Percentiles rank a stretch among this genome's conserved stretches.
These are phyloP conservation scores for Lagenaria siceraria DNA, from an alignment of 306 rosid genomes.

Conservation along the genomic window DNA sequence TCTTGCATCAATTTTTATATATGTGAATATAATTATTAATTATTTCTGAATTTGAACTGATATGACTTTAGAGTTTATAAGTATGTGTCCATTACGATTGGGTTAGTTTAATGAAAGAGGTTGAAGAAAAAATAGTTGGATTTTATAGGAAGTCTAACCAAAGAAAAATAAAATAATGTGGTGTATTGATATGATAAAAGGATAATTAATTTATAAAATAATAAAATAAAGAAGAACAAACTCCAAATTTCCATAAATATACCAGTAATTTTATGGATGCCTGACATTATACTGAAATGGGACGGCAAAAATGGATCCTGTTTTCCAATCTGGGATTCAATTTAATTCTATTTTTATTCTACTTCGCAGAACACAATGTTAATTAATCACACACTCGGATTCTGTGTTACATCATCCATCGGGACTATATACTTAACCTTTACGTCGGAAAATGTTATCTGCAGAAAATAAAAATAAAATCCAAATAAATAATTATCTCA, in stretches of 20 bases:
- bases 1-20: too few species aligned
- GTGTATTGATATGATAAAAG: not conserved
- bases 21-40: too few species aligned
- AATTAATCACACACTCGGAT: not conserved
- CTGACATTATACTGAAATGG: not conserved
- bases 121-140: not conserved
- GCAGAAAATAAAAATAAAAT: too few species aligned
- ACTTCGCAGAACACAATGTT: not conserved
- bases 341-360: not conserved
- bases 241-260: not conserved
- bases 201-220: not conserved
- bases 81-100: too few species aligned
- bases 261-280: not conserved
- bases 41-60: too few species aligned
- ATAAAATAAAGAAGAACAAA: not conserved
- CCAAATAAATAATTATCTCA: too few species aligned
- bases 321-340: not conserved
- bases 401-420: not conserved
- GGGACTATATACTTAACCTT: not conserved
- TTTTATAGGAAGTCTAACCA: not conserved
- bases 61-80: too few species aligned
- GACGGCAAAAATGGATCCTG: slow-evolving; percentile 3
- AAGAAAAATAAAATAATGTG: not conserved
- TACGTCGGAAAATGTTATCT: too few species aligned
- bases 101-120: too few species aligned